Evolutionary conservation across 1,139 yeast species (phyloP).

Genomic region (Pichia sp.): DNA sequence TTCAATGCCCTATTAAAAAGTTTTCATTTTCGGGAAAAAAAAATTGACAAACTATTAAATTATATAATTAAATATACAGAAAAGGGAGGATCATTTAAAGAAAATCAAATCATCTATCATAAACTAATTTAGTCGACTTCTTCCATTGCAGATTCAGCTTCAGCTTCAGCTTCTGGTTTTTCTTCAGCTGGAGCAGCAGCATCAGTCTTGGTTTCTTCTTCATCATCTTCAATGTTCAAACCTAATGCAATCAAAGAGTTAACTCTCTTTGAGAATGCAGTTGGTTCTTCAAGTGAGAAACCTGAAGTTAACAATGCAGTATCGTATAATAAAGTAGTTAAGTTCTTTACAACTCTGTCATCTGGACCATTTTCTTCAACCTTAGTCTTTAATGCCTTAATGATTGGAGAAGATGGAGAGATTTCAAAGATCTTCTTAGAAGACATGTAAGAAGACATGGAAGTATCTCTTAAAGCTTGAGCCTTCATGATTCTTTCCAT

Average conservation of each 20-base stretch:
- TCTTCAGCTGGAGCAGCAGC: slow-evolving; percentile 36
- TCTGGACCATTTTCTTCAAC: slow-evolving; percentile 96
- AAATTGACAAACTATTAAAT: neutral
- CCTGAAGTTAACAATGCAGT: slow-evolving; percentile 98
- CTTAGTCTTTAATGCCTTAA: slow-evolving; percentile 91
- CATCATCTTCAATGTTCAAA: slow-evolving; percentile 93
- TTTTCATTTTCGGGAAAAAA: too few relatives aligned
- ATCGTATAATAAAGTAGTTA: slow-evolving; percentile 92
- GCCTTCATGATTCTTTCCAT: slow-evolving; percentile 99
- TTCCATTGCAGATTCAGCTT: slow-evolving; percentile 93
- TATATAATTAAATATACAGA: neutral
- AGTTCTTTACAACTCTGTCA: slow-evolving; percentile 97
- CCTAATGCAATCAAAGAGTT: slow-evolving; percentile 98
- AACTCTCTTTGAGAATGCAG: slow-evolving; percentile 94
- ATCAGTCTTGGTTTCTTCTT: slow-evolving; percentile 31
- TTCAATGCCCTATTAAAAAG: too few relatives aligned
- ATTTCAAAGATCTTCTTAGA: slow-evolving; percentile 99
- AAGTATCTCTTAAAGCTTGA: slow-evolving; percentile 97
- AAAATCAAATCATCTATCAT: neutral
- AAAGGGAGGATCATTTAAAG: neutral
- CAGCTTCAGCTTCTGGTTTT: slow-evolving; percentile 52
- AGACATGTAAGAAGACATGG: slow-evolving; percentile 99
- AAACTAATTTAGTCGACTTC: slow-evolving; percentile 73
- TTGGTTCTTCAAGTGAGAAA: slow-evolving; percentile 97
- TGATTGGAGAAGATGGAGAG: slow-evolving; percentile 93